Evolutionary conservation across 176 grass and related monocot genomes (phyloP), one percentile per base, ranked within the genome.

Genomic region (Neostapfia colusana): DNA sequence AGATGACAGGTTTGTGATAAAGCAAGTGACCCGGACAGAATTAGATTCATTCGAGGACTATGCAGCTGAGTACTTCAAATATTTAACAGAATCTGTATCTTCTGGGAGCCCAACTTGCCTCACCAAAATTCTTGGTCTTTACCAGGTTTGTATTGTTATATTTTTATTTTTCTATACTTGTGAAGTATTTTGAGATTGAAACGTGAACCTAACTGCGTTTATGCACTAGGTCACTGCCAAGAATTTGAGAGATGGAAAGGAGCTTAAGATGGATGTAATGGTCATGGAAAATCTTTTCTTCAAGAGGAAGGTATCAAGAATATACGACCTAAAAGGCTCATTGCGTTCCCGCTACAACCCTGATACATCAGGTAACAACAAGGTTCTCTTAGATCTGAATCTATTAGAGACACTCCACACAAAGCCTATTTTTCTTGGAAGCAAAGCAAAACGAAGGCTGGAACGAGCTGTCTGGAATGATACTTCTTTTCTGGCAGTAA

Each of bases 221-320:
- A 63, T 74, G 63, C 21, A 68, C 62, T 72, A 94, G 95, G 88
- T 99, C n/a, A 37, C 72, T 75, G 87, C 79, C 59, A 99, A 92
- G 72, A 91, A 88, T 75, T 63, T 94, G 76, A 95, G 70, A 88
- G 91, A 90, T 34, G 95, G 95, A 34, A 86, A 86, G 57, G 95
- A 95, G 88, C 64, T 84, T 80, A 99, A 86, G 82, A 88, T 94
- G 59, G 95, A 99, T 77, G 61, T 99, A 63, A 99, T 99, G 91
- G 87, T 99, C 65, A 99, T 95, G 95, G 95, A 99, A 80, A 99
- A 99, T 68, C 78, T 99, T 60, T 92, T 99, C 65, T 99, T 92
- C 71, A 91, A 86, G 68, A 82, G 87, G 72, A 95, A 88, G 17
- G 57, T 99, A 74, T 90, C 95, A 59, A 91, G 95, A 85, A 87